phyloP scores from a whole-genome alignment of 768 basidiomycete genomes.

The Boletus reticuloceps region DNA sequence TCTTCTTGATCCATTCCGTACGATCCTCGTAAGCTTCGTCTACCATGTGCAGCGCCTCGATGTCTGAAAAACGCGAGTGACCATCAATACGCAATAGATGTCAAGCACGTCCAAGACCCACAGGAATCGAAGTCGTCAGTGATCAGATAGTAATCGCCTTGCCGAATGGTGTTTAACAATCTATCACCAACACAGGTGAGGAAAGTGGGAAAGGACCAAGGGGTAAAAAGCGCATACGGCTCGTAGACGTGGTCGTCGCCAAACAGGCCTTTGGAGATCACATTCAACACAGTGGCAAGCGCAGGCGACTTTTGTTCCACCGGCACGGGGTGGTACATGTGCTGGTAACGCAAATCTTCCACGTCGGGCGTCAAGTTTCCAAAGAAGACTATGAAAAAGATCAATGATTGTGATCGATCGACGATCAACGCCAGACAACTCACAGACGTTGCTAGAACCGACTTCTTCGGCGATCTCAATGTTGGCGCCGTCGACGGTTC shows the following conservation, averaged over 20 bases:
- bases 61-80: slow-evolving; percentile 44
- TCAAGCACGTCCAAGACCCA: slow-evolving; percentile 41
- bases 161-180: slow-evolving; percentile 71
- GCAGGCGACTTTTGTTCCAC: slow-evolving; percentile 82
- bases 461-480: slow-evolving; percentile 97
- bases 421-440: neutral
- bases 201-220: neutral
- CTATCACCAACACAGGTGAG: slow-evolving; percentile 33
- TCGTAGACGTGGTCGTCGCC: slow-evolving; percentile 83
- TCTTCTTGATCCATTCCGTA: slow-evolving; percentile 90
- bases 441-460: slow-evolving; percentile 88
- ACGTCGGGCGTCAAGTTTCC: slow-evolving; percentile 86
- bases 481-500: slow-evolving; percentile 94
- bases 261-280: slow-evolving; percentile 75
- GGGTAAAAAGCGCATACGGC: slow-evolving; percentile 51
- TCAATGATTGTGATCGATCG: neutral
- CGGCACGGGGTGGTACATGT: slow-evolving; percentile 77
- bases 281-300: slow-evolving; percentile 74
- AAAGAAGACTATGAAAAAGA: slow-evolving; percentile 74
- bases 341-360: slow-evolving; percentile 82
- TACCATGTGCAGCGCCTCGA: slow-evolving; percentile 80
- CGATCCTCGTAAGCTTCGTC: slow-evolving; percentile 85
- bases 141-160: slow-evolving; percentile 76
- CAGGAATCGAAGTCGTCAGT: slow-evolving; percentile 95
- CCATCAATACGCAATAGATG: neutral